A percentile compares a stretch with the other conserved stretches of the same genome.
phyloP scores from a whole-genome alignment of 2,329 filamentous ascomycete genomes.

The Ophiostoma sp. region DNA sequence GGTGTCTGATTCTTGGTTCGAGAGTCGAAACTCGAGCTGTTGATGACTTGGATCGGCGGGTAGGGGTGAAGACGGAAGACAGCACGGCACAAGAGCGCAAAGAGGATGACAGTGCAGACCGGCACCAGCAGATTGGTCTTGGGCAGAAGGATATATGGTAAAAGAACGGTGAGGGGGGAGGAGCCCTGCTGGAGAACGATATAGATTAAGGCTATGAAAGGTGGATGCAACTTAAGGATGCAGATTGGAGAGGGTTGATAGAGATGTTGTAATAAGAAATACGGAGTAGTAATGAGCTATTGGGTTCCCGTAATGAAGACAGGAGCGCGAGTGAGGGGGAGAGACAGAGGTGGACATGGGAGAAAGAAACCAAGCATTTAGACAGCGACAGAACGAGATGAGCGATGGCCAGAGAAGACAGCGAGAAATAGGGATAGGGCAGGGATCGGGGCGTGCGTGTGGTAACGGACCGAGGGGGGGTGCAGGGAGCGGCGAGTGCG shows the following conservation, averaged over 20 bases:
- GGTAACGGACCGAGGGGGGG: not conserved
- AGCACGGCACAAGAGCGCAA: not conserved
- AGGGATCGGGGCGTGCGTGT: constrained; percentile 7
- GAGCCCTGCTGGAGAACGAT: not conserved
- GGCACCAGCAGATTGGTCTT: not conserved
- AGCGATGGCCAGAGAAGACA: not conserved
- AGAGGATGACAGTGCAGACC: not conserved
- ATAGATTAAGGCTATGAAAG: constrained; percentile 10
- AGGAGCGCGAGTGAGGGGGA: not conserved
- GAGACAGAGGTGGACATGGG: not conserved
- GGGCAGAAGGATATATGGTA: not conserved
- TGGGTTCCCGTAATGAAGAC: not conserved
- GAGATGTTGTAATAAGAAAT: not conserved
- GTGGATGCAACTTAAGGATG: constrained; percentile 7
- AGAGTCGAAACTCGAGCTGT: too few species aligned
- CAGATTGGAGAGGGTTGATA: constrained; percentile 1
- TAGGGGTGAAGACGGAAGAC: too few species aligned
- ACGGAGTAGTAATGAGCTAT: constrained; percentile 4
- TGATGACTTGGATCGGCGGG: too few species aligned
- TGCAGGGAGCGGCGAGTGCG: not conserved
- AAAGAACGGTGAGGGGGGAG: not conserved
- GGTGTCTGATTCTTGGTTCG: not conserved
- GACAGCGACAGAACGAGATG: not conserved
- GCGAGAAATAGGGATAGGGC: constrained; percentile 3
- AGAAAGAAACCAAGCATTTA: not conserved